Evolutionary conservation across 495 filamentous ascomycete species (phyloP), one percentile per base, ranked within the genome.

Genomic region (Xylaria palmicola): DNA sequence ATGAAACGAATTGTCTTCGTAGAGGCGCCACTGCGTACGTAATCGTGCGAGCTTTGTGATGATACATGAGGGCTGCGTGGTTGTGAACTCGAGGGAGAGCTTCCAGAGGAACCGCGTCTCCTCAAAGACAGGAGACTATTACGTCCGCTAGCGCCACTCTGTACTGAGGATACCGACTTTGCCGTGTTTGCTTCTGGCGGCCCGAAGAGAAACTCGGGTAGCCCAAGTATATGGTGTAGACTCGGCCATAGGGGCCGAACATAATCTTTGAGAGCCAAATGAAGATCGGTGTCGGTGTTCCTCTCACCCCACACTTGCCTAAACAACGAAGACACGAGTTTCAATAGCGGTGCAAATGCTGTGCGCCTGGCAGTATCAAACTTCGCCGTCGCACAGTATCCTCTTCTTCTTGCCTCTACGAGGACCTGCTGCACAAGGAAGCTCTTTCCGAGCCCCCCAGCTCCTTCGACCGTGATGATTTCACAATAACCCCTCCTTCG

Each of bases 261-360:
- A 55, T 89, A 89, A 20, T 83, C 78, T 57, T 90, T 86, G 17
- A 97, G 73, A 49, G 79, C 81, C 56, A 89, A 83, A 61, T 97
- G 92, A 65, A 95, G 94, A 4, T 88, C 82, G 0, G 89, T 95
- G 2, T 86, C 86, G 2, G 93, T 88, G 73, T 96, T 90, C 54
- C 87, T 87, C 69, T 97, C 92, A 0, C 91, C 93, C 76, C 93
- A 96, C 7, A 95, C 92, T 65, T 97, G 92, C 50, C 91, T 89
- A 62, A 97, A 89, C 5, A 96, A 76, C 39, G 89, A 92, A 6
- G 90, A 90, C 60, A 96, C 76, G 2, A 93, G 76, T 66, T 88
- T 89, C 3, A 94, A 79, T 39, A 96, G 83, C 0, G 92, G 90
- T 29, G 92, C 91, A 69, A 93, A 97, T 3, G 92, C 90, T 1